Percentiles rank a stretch among this genome's conserved stretches.
Conservation (phyloP, 768 basidiomycete species). For the Dioszegia crocea region DNA sequence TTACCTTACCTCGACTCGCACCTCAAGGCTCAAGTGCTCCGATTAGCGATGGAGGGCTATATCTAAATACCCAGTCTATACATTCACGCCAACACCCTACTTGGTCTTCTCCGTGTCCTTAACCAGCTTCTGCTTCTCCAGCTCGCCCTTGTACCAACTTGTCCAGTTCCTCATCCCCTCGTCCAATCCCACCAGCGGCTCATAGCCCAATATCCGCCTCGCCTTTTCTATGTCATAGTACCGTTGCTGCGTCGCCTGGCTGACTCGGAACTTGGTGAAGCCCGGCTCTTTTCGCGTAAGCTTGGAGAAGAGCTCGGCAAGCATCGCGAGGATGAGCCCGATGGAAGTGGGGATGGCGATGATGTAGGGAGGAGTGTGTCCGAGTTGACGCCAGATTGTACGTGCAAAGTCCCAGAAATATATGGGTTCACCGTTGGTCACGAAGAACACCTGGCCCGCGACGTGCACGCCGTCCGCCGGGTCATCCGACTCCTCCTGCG, state of each 20-base stretch:
- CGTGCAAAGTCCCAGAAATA: constrained; percentile 95
- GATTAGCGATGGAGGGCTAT: too few relatives aligned
- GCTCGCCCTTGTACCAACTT: constrained; percentile 35
- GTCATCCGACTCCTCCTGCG: constrained; percentile 46
- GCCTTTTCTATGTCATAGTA: constrained; percentile 88
- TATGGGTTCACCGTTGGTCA: constrained; percentile 92
- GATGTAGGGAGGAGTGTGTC: constrained; percentile 57
- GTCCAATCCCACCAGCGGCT: constrained; percentile 79
- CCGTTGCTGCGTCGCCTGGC: constrained; percentile 69
- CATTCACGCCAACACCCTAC: constrained; percentile 10
- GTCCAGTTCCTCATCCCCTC: constrained; percentile 68
- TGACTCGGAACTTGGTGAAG: constrained; percentile 80
- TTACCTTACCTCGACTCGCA: too few relatives aligned
- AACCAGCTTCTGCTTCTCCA: constrained; percentile 25
- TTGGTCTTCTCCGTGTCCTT: constrained; percentile 35
- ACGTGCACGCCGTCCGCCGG: constrained; percentile 57
- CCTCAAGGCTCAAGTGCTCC: not conserved
- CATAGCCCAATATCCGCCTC: constrained; percentile 83
- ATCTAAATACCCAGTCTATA: not conserved
- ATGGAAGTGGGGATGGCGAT: constrained; percentile 60
- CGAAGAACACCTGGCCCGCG: constrained; percentile 90
- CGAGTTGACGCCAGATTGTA: constrained; percentile 62
- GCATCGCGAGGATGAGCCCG: constrained; percentile 66
- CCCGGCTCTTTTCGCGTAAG: constrained; percentile 72
- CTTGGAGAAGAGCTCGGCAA: constrained; percentile 70